A percentile compares a stretch with the other conserved stretches of the same genome.
Conservation (phyloP, 179 eudicot genomes). For the Silene vulgaris region DNA sequence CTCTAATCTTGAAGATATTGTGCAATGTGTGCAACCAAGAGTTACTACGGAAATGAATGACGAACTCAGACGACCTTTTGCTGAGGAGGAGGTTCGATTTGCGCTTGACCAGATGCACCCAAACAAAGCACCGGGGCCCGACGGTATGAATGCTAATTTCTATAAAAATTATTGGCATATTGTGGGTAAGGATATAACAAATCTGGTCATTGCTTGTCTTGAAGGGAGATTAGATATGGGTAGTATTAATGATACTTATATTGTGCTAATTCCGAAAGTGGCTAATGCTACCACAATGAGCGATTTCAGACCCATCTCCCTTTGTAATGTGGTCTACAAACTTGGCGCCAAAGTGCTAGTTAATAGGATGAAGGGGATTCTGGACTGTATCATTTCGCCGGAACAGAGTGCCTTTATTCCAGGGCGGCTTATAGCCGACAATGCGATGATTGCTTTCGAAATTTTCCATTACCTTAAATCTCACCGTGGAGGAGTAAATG, state of each 20-base stretch:
- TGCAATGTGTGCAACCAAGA: background rate
- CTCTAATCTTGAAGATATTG: background rate
- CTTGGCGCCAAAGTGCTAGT: no score
- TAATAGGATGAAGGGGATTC: no score
- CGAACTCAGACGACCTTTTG: background rate
- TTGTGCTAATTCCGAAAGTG: background rate
- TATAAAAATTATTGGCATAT: background rate
- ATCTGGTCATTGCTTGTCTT: no score
- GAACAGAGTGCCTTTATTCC: no score
- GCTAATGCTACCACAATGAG: background rate
- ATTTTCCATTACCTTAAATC: no score
- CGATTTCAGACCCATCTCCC: no score
- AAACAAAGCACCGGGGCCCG: background rate
- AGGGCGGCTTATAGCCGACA: no score
- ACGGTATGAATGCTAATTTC: background rate
- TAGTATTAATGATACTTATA: no score
- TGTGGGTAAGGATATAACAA: background rate
- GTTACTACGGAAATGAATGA: background rate
- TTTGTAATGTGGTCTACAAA: no score
- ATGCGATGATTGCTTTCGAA: no score
- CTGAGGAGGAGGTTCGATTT: background rate
- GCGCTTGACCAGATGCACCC: background rate
- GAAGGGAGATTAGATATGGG: background rate
- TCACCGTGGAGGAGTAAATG: no score
- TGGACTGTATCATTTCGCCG: no score